Conservation (phyloP, 2,329 filamentous ascomycete species). For the Metarhizium brunneum region DNA sequence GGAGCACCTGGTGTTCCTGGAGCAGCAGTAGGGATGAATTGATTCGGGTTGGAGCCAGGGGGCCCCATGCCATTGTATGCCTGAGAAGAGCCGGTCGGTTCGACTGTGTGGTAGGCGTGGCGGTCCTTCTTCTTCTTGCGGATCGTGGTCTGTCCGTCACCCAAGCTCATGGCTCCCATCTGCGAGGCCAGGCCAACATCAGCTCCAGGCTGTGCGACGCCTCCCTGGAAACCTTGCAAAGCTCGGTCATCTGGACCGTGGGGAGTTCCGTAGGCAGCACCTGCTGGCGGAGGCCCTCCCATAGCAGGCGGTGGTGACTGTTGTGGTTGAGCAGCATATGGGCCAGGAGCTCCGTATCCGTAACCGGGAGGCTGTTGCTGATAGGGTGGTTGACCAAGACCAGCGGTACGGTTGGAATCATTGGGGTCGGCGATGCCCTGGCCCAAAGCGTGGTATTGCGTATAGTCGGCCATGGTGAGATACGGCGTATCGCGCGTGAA, state of each 20-base stretch:
- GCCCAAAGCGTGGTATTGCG: slow-evolving; percentile 46
- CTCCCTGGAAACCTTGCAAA: slow-evolving; percentile 16
- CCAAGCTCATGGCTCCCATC: slow-evolving; percentile 69
- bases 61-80: slow-evolving; percentile 61
- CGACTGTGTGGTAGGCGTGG: slow-evolving; percentile 84
- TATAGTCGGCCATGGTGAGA: slow-evolving; percentile 42
- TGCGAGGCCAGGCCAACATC: slow-evolving; percentile 55
- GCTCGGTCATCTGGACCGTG: slow-evolving; percentile 21
- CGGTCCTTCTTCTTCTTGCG: slow-evolving; percentile 87
- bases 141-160: slow-evolving; percentile 36
- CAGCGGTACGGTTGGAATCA: slow-evolving; percentile 37
- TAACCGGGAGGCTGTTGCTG: slow-evolving; percentile 30
- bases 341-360: slow-evolving; percentile 16
- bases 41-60: slow-evolving; percentile 37
- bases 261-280: slow-evolving; percentile 22
- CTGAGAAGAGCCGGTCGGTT: slow-evolving; percentile 59
- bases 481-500: neutral
- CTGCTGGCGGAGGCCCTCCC: neutral
- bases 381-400: slow-evolving; percentile 45
- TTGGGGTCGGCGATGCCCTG: slow-evolving; percentile 47
- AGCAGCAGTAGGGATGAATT: slow-evolving; percentile 26
- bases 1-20: slow-evolving; percentile 16
- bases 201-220: slow-evolving; percentile 23
- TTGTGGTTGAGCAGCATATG: slow-evolving; percentile 7
- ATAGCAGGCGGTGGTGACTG: neutral